These are phyloP conservation scores for Microcera coccophila DNA, from an alignment of 2,329 filamentous ascomycete species.

Conservation along the genomic window DNA sequence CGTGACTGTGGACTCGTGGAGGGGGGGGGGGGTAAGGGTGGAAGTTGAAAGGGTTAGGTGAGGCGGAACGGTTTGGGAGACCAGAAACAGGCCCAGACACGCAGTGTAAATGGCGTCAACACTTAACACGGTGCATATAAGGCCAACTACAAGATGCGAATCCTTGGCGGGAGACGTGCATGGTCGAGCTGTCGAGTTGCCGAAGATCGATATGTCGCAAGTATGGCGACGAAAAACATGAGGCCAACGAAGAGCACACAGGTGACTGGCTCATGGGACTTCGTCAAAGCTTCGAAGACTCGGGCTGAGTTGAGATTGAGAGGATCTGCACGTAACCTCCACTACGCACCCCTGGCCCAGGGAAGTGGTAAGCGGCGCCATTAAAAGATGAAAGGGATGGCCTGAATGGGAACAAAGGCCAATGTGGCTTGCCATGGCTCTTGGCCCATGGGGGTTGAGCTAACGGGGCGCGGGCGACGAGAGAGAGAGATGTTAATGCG, in stretches of 20 bases:
- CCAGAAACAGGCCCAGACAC: constrained; percentile 1
- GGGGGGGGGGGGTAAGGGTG: constrained; percentile 1
- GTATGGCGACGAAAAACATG: constrained; percentile 6
- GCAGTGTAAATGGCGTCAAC: constrained; percentile 2
- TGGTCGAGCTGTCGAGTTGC: neutral
- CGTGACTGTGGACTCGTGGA: constrained; percentile 7
- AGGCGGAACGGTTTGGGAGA: constrained; percentile 4
- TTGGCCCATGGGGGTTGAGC: too few relatives aligned
- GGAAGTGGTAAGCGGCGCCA: constrained; percentile 23
- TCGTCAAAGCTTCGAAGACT: constrained; percentile 9
- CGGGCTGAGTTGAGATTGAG: constrained; percentile 17
- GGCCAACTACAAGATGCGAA: constrained; percentile 2
- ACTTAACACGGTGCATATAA: constrained; percentile 6
- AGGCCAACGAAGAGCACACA: constrained; percentile 17
- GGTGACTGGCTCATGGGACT: constrained; percentile 23
- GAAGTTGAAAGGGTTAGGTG: constrained; percentile 9
- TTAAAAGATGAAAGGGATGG: constrained; percentile 24
- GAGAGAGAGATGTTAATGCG: constrained; percentile 15
- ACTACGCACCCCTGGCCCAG: constrained; percentile 22
- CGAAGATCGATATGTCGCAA: neutral
- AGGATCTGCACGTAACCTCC: constrained; percentile 23
- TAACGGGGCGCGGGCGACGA: constrained; percentile 14
- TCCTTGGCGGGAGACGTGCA: constrained; percentile 2
- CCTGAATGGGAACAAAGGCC: constrained; percentile 16
- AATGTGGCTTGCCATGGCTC: constrained; percentile 27